phyloP scores from a whole-genome alignment of 768 basidiomycete species.

The Tricholoma furcatifolium region DNA sequence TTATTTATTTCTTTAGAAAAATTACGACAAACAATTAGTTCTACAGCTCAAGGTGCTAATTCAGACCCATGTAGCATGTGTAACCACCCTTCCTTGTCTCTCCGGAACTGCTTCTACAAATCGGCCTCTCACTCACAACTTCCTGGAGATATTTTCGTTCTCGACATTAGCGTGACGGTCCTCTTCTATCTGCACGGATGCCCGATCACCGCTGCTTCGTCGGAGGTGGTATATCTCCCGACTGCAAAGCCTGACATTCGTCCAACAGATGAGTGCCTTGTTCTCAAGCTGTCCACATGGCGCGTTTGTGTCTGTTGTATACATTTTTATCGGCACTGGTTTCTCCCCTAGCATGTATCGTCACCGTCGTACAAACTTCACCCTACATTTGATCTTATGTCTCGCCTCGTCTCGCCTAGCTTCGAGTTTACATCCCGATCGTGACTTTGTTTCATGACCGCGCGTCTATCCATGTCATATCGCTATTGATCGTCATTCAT shows the following conservation, averaged over 20 bases:
- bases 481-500: slow-evolving; percentile 6
- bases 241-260: neutral
- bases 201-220: slow-evolving; percentile 4
- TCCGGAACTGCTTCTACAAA: too few relatives aligned
- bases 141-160: neutral
- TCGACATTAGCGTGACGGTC: neutral
- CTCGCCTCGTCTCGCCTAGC: neutral
- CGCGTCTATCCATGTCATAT: slow-evolving; percentile 5
- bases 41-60: too few relatives aligned
- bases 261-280: slow-evolving; percentile 9
- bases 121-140: neutral
- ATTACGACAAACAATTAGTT: neutral
- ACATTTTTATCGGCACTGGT: neutral
- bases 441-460: neutral
- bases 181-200: neutral
- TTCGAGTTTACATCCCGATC: neutral
- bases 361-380: neutral
- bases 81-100: neutral
- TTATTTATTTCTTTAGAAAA: slow-evolving; percentile 21
- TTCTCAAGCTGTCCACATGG: slow-evolving; percentile 9
- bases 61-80: too few relatives aligned
- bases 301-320: neutral
- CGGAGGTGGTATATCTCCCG: neutral
- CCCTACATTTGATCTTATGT: neutral
- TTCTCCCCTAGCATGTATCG: neutral